These are phyloP conservation scores for Suillus subluteus DNA, from an alignment of 768 basidiomycete genomes.

Conservation along the genomic window DNA sequence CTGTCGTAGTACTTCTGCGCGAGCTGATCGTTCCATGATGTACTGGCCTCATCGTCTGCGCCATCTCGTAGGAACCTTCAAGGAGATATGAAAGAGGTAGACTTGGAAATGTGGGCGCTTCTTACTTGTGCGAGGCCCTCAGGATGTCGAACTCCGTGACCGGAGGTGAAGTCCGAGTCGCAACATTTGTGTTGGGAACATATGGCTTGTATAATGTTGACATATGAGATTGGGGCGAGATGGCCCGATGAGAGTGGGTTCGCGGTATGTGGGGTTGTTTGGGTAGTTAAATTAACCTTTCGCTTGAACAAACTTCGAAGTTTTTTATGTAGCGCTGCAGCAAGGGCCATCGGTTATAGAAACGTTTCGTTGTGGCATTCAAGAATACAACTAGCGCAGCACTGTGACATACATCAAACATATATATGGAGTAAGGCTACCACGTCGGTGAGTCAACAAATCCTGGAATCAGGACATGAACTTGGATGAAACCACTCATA, in stretches of 20 bases:
- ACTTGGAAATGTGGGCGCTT: background rate
- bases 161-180: conserved; percentile 2
- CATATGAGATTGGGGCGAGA: background rate
- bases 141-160: conserved; percentile 75
- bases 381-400: too few relatives aligned
- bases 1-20: conserved; percentile 87
- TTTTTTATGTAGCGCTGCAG: too few relatives aligned
- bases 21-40: conserved; percentile 81
- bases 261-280: background rate
- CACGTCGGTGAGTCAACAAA: background rate
- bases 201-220: conserved; percentile 23
- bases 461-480: background rate
- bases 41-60: conserved; percentile 37
- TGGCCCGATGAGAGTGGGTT: background rate
- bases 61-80: conserved; percentile 79
- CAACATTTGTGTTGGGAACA: conserved; percentile 11
- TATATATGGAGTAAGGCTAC: background rate
- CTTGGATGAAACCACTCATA: background rate
- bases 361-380: too few relatives aligned
- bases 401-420: too few relatives aligned
- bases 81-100: background rate
- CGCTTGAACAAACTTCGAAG: too few relatives aligned
- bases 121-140: conserved; percentile 70
- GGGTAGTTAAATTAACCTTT: background rate
- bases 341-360: too few relatives aligned